A percentile compares a stretch with the other conserved stretches of the same genome.
These are phyloP conservation scores for Drechslerella coelobrocha DNA, from an alignment of 2,329 filamentous ascomycete genomes.

Conservation along the genomic window DNA sequence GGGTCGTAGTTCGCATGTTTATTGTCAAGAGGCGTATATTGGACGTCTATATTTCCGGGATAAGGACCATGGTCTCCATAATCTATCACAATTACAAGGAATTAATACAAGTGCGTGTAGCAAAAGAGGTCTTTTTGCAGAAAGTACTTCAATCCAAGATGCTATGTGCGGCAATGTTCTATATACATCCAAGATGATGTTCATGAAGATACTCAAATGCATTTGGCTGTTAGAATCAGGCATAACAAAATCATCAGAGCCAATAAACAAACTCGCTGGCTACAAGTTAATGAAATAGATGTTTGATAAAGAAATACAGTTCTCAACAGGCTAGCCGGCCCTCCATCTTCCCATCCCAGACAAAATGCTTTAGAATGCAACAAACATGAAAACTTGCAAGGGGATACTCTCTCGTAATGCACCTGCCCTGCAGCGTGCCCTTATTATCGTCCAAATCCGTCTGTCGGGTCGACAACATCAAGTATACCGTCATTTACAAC, in stretches of 20 bases:
- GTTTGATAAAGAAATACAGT: conserved; percentile 13
- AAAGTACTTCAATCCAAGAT: no score
- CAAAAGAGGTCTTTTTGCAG: no score
- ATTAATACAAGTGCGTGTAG: no score
- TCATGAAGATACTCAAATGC: conserved; percentile 11
- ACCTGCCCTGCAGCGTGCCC: conserved; percentile 46
- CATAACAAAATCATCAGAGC: conserved; percentile 10
- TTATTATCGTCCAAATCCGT: conserved; percentile 8
- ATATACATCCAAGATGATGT: conserved; percentile 20
- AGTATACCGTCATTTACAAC: neutral
- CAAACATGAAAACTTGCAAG: no score
- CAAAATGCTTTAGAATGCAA: no score
- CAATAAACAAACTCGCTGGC: conserved; percentile 9
- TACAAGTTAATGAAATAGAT: conserved; percentile 1
- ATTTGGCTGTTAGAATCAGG: conserved; percentile 12
- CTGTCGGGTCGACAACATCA: neutral
- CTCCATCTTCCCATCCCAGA: neutral
- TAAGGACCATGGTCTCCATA: neutral
- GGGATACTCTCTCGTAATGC: neutral
- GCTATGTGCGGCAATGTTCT: conserved; percentile 41
- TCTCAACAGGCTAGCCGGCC: conserved; percentile 13
- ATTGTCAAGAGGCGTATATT: no score
- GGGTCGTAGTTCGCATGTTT: no score
- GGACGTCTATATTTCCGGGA: neutral
- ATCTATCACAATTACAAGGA: neutral